Evolutionary conservation across 345 rosid genomes (phyloP).

Genomic region (Microcos paniculata): DNA sequence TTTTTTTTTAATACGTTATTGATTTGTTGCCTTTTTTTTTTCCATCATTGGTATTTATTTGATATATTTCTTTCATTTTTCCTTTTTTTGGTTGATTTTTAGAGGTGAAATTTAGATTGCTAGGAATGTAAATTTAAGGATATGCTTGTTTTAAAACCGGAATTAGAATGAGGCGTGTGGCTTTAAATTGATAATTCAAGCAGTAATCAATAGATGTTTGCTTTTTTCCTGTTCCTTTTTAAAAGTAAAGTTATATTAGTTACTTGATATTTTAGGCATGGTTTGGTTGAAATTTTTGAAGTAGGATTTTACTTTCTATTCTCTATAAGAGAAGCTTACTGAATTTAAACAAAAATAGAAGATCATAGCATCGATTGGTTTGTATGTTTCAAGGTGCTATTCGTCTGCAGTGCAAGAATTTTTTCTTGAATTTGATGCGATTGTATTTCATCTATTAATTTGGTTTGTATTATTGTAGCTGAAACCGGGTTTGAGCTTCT

Average conservation of each 20-base stretch:
- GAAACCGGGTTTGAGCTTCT: conserved; percentile 83
- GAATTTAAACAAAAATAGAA: neutral
- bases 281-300: neutral
- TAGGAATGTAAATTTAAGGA: neutral
- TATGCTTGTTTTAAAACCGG: neutral
- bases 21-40: no score
- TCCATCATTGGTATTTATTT: neutral
- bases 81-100: neutral
- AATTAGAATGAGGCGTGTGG: neutral
- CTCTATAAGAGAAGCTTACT: neutral
- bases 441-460: conserved; percentile 14
- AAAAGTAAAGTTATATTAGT: neutral
- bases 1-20: neutral
- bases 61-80: neutral
- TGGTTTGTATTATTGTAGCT: conserved; percentile 40
- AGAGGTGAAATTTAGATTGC: neutral
- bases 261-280: neutral
- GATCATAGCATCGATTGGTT: neutral
- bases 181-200: neutral
- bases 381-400: neutral
- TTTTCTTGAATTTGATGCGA: neutral
- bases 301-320: neutral
- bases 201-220: no score
- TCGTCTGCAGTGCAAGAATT: neutral
- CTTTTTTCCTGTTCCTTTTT: neutral